Conservation (phyloP, 2,329 filamentous ascomycete species). For the Knufia fluminis region DNA sequence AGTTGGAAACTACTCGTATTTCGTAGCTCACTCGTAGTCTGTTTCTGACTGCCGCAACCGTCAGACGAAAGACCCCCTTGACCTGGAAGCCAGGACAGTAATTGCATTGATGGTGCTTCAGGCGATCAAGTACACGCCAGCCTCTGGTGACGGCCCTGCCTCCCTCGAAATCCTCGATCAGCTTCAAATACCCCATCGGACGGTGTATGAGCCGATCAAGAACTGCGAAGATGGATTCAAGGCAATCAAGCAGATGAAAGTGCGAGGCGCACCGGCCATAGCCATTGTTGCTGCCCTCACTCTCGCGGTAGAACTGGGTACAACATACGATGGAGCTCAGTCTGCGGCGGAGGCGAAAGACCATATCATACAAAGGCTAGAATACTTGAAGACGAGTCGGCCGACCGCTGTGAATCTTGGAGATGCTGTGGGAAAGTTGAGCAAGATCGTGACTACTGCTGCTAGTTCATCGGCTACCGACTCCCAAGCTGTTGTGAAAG, state of each 20-base stretch:
- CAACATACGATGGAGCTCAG: conserved; percentile 33
- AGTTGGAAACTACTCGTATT: too few species aligned
- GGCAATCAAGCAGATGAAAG: conserved; percentile 57
- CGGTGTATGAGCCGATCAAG: conserved; percentile 46
- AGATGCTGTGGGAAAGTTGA: conserved; percentile 78
- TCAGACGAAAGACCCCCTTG: too few species aligned
- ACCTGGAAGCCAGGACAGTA: too few species aligned
- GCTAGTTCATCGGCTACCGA: conserved; percentile 28
- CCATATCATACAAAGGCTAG: conserved; percentile 66
- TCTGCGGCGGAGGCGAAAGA: conserved; percentile 52
- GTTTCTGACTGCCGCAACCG: too few species aligned
- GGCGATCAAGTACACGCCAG: conserved; percentile 51
- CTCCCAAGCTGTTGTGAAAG: conserved; percentile 47
- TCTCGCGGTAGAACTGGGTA: conserved; percentile 72
- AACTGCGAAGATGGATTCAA: conserved; percentile 54
- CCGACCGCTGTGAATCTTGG: conserved; percentile 92
- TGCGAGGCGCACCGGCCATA: conserved; percentile 77
- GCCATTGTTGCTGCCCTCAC: conserved; percentile 92
- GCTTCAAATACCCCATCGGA: conserved; percentile 51
- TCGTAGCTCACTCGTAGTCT: too few species aligned
- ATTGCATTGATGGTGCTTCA: conserved; percentile 41
- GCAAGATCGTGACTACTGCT: conserved; percentile 47
- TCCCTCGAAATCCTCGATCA: conserved; percentile 53
- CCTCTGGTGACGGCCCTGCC: conserved; percentile 26
- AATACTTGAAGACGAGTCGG: conserved; percentile 79